phyloP scores from a whole-genome alignment of 2,329 filamentous ascomycete species.

The Monosporascus sp. region DNA sequence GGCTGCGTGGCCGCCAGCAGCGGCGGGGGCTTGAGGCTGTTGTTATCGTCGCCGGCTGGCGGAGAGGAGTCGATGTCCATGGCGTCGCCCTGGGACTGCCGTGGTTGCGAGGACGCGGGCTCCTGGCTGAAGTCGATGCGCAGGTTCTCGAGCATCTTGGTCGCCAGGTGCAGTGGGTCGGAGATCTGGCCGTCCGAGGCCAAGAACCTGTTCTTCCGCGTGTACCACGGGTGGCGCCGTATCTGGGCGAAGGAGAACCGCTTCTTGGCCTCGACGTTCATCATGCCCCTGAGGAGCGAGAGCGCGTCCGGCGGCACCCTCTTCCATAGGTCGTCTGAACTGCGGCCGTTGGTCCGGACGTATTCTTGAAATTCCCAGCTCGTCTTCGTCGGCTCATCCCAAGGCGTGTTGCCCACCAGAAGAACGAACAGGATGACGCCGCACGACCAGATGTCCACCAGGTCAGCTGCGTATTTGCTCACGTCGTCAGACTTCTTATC shows the following conservation, averaged over 20 bases:
- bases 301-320: slow-evolving; percentile 68
- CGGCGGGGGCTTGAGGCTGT: not conserved
- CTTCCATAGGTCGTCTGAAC: slow-evolving; percentile 79
- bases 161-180: slow-evolving; percentile 82
- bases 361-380: slow-evolving; percentile 95
- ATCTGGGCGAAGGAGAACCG: slow-evolving; percentile 86
- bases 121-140: slow-evolving; percentile 79
- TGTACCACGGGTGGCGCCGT: slow-evolving; percentile 92
- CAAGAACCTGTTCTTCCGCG: slow-evolving; percentile 72
- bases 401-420: slow-evolving; percentile 92
- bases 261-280: slow-evolving; percentile 68
- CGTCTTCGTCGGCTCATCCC: slow-evolving; percentile 82
- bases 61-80: slow-evolving; percentile 65
- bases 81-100: slow-evolving; percentile 36
- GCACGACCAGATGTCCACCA: slow-evolving; percentile 94
- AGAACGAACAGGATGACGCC: slow-evolving; percentile 97
- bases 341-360: slow-evolving; percentile 70
- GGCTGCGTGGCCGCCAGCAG: slow-evolving; percentile 76
- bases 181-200: slow-evolving; percentile 66
- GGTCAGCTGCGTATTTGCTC: slow-evolving; percentile 66
- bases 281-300: slow-evolving; percentile 87
- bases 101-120: slow-evolving; percentile 40
- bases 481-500: slow-evolving; percentile 44
- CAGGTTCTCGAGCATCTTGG: slow-evolving; percentile 87
- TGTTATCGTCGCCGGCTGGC: slow-evolving; percentile 33